Percentiles rank a stretch among this genome's conserved stretches.
Evolutionary conservation across 176 grass and related monocot species (phyloP).

Genomic region (Musa schizocarpa): DNA sequence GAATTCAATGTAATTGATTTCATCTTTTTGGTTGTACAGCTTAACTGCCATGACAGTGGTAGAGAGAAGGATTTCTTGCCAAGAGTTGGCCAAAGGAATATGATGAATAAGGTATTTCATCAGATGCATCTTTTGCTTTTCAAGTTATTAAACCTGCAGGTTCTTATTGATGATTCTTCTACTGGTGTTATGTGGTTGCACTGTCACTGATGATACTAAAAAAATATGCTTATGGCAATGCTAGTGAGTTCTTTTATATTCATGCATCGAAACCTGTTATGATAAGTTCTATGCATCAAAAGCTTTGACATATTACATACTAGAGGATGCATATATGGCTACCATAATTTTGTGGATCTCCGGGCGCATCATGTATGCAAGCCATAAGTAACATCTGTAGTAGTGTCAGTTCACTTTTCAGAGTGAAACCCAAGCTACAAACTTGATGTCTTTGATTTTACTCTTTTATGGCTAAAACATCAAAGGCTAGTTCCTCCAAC

Average conservation of each 20-base stretch:
- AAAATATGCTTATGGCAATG: not conserved
- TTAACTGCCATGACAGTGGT: conserved; percentile 5
- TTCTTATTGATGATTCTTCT: not conserved
- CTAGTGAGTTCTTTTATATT: not conserved
- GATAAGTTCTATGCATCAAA: too few relatives aligned
- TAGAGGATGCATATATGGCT: too few relatives aligned
- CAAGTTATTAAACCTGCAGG: not conserved
- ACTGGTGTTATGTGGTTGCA: not conserved
- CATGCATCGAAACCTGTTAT: not conserved
- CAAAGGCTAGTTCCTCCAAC: too few relatives aligned
- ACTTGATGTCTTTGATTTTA: too few relatives aligned
- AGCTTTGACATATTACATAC: too few relatives aligned
- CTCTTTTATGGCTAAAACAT: too few relatives aligned
- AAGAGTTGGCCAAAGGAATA: not conserved
- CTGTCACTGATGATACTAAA: not conserved
- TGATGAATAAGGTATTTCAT: conserved; percentile 7
- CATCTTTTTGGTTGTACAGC: not conserved
- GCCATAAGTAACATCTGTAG: too few relatives aligned
- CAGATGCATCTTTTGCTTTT: not conserved
- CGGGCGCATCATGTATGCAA: too few relatives aligned
- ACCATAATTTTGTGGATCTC: too few relatives aligned
- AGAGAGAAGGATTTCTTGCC: not conserved
- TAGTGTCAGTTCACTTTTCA: too few relatives aligned
- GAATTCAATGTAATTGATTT: not conserved
- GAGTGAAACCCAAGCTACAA: too few relatives aligned